Conservation (phyloP, 768 basidiomycete genomes). For the Mycena capillaripes region DNA sequence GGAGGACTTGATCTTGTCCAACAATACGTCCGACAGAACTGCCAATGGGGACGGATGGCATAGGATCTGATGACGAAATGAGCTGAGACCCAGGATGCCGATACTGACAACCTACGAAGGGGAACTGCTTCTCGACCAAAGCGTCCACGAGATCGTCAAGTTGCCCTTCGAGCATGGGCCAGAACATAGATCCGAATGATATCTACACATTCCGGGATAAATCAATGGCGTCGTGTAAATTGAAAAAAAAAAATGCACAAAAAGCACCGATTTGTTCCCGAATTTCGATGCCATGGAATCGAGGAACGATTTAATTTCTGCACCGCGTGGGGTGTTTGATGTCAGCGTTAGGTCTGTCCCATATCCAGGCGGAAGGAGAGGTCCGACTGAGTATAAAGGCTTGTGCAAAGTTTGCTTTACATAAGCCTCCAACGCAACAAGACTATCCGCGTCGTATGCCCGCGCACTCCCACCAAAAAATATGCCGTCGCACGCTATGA, state of each 20-base stretch:
- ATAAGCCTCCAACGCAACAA: slow-evolving; percentile 8
- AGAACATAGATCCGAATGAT: slow-evolving; percentile 16
- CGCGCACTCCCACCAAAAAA: not conserved
- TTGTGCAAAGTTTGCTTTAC: not conserved
- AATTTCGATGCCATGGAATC: not conserved
- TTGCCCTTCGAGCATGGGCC: not conserved
- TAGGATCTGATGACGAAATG: not conserved
- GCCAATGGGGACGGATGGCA: slow-evolving; percentile 8
- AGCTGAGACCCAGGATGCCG: too few species aligned
- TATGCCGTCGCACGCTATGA: not conserved
- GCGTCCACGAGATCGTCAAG: not conserved
- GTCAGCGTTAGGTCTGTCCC: not conserved
- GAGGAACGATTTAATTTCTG: not conserved
- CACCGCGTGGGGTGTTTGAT: not conserved
- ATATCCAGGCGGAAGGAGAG: slow-evolving; percentile 13
- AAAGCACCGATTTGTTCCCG: slow-evolving; percentile 10
- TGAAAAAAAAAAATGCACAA: not conserved
- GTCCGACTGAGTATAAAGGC: slow-evolving; percentile 17
- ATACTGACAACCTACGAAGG: not conserved
- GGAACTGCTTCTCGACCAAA: not conserved
- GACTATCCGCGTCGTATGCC: slow-evolving; percentile 12
- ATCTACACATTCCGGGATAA: not conserved
- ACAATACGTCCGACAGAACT: not conserved
- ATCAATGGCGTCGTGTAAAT: not conserved
- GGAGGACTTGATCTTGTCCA: not conserved